phyloP scores from a whole-genome alignment of 2,329 filamentous ascomycete genomes.

The Podosphaera leucotricha region DNA sequence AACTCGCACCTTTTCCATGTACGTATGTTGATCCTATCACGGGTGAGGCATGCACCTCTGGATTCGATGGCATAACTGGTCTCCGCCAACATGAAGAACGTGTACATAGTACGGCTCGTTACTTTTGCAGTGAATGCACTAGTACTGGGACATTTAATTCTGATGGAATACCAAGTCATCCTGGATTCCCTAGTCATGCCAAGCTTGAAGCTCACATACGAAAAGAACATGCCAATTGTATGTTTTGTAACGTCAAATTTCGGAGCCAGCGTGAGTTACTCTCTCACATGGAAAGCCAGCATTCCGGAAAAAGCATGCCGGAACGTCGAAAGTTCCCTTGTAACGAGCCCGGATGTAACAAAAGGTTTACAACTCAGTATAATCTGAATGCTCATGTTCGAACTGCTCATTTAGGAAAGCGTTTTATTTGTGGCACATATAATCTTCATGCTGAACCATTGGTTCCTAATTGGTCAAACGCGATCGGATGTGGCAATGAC shows the following conservation, averaged over 20 bases:
- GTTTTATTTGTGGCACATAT: slow-evolving; percentile 56
- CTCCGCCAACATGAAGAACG: slow-evolving; percentile 48
- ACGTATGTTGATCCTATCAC: slow-evolving; percentile 28
- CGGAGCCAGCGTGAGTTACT: slow-evolving; percentile 43
- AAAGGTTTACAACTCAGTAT: slow-evolving; percentile 59
- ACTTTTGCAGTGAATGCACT: slow-evolving; percentile 55
- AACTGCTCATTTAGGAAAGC: slow-evolving; percentile 50
- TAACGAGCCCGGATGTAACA: slow-evolving; percentile 41
- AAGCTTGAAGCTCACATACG: slow-evolving; percentile 53
- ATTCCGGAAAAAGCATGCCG: slow-evolving; percentile 37
- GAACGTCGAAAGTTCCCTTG: slow-evolving; percentile 45
- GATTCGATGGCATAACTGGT: slow-evolving; percentile 50
- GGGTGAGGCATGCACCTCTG: slow-evolving; percentile 33
- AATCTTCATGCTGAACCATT: slow-evolving; percentile 33
- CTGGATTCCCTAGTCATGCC: slow-evolving; percentile 47
- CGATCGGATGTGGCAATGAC: slow-evolving; percentile 46
- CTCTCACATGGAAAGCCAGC: slow-evolving; percentile 54
- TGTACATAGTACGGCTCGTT: slow-evolving; percentile 44
- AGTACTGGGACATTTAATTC: slow-evolving; percentile 14
- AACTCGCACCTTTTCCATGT: slow-evolving; percentile 49
- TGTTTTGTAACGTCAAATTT: slow-evolving; percentile 48
- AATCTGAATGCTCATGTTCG: slow-evolving; percentile 65
- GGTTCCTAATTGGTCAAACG: slow-evolving; percentile 37
- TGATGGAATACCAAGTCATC: slow-evolving; percentile 19
- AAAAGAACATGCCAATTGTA: slow-evolving; percentile 50